A percentile compares a stretch with the other conserved stretches of the same genome.
These are phyloP conservation scores for Dinochytrium kinnereticum DNA, from an alignment of 371 early-diverging fungal species.

Conservation along the genomic window DNA sequence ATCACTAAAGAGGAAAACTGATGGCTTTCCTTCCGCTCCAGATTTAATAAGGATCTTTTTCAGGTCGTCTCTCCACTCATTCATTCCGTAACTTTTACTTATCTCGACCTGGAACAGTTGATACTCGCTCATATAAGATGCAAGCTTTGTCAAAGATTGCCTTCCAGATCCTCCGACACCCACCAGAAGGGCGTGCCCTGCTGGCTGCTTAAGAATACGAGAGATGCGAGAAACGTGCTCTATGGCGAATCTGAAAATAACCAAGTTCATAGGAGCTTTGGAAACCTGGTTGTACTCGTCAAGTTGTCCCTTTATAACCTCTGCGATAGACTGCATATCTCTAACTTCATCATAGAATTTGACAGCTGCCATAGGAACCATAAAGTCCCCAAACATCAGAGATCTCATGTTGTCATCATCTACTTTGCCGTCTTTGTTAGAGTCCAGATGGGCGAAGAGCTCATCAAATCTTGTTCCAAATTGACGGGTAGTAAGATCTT, in stretches of 20 bases:
- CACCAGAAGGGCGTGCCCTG: conserved; percentile 60
- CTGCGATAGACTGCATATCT: conserved; percentile 50
- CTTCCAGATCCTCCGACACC: conserved; percentile 64
- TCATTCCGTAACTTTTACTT: conserved; percentile 56
- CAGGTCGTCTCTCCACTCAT: conserved; percentile 61
- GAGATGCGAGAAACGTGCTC: conserved; percentile 62
- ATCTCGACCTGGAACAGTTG: conserved; percentile 61
- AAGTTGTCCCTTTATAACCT: conserved; percentile 53
- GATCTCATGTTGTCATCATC: conserved; percentile 64
- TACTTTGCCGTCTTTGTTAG: conserved; percentile 54
- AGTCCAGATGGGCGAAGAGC: conserved; percentile 54
- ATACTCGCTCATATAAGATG: conserved; percentile 60
- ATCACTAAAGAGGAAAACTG: conserved; percentile 61
- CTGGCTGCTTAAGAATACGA: conserved; percentile 60
- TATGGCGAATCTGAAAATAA: conserved; percentile 62
- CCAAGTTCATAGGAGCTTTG: conserved; percentile 64
- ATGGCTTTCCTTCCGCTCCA: conserved; percentile 54
- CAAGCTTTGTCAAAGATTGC: conserved; percentile 58
- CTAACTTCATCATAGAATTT: conserved; percentile 58
- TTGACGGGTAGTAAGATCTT: conserved; percentile 46
- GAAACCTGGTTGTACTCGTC: conserved; percentile 63
- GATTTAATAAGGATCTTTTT: conserved; percentile 59
- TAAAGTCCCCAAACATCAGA: conserved; percentile 63
- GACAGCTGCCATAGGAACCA: conserved; percentile 52
- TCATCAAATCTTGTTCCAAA: conserved; percentile 54